phyloP scores from a whole-genome alignment of 1,284 basidiomycete species.

The Malassezia yamatoensis region DNA sequence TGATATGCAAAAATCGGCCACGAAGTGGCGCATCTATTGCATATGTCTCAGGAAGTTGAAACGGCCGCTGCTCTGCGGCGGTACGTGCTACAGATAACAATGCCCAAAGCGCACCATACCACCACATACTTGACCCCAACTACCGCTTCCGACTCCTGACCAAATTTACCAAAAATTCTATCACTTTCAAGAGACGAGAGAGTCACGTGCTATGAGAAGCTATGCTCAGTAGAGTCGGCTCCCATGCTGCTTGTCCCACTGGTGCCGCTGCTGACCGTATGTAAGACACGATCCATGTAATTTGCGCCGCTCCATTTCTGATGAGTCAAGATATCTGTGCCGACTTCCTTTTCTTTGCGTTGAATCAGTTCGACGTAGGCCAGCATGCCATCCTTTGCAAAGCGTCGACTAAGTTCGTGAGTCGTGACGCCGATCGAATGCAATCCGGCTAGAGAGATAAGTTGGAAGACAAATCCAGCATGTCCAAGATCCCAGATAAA shows the following conservation, averaged over 20 bases:
- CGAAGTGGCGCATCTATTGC: constrained; percentile 37
- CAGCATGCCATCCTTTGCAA: constrained; percentile 55
- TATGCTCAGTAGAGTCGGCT: constrained; percentile 14
- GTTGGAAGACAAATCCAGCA: constrained; percentile 45
- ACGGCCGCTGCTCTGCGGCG: constrained; percentile 6
- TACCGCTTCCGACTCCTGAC: too few relatives aligned
- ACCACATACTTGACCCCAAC: too few relatives aligned
- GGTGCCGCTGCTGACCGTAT: constrained; percentile 40
- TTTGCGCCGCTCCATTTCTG: constrained; percentile 45
- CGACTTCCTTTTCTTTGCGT: constrained; percentile 44
- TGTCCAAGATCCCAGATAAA: constrained; percentile 45
- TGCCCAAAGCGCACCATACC: too few relatives aligned
- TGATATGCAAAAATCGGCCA: constrained; percentile 66
- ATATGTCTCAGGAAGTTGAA: not conserved
- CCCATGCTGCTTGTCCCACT: constrained; percentile 40
- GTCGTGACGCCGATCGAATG: constrained; percentile 40
- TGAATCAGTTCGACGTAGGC: constrained; percentile 45
- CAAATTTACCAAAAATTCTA: not conserved
- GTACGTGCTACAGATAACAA: too few relatives aligned
- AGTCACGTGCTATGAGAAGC: constrained; percentile 3
- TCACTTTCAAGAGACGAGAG: not conserved
- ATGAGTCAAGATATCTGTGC: constrained; percentile 44
- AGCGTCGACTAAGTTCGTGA: constrained; percentile 49
- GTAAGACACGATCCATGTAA: constrained; percentile 42
- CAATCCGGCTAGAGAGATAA: constrained; percentile 46